Base-by-base conservation (phyloP, 2,329 filamentous ascomycete genomes). In the Pseudogymnoascus sp. region DNA sequence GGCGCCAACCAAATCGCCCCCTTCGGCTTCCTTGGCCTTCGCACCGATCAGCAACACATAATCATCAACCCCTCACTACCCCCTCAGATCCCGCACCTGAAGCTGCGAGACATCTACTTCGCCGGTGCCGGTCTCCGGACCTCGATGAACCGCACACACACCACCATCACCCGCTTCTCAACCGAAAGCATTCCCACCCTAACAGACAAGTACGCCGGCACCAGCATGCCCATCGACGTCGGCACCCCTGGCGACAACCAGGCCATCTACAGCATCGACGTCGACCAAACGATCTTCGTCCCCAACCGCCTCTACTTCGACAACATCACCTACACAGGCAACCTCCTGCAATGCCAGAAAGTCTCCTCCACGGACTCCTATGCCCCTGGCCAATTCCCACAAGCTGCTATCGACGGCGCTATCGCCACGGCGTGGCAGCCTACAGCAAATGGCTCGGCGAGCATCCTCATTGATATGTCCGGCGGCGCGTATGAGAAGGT, bases 381-480 rank as follows among this genome's bases (percentile, higher is more conserved):
- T 69, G 75, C 80, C 26, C 82, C 85, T 0, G 88, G 88, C 12
- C 88, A 91, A 73, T 89, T 90, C 75, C 86, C 88, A 1, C 77
- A 88, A 62, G 79, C 82, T 0, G 86, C 85, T 2, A 81, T 88
- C 61, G 87, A 90, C 68, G 87, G 87, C 62, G 85, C 85, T 1
- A 77, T 82, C 4, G 82, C 82, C 16, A 90, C 87, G 0, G 83
- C 83, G 67, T 90, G 87, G 87, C 86, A 89, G 69, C 86, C 87
- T 0, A 70, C 75, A 7, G 77, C 80, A 1, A 82, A 83, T 60
- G 74, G 73, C 0, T 77, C 80, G 4, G 78, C 81, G 29, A 81
- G 81, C 3, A 70, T 90, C 12, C 84, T 83, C 0, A 79, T 90
- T 47, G 77, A 83, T 23, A 76, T 86, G 45, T 69, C 70, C 2